Conservation (phyloP, 1,284 basidiomycete species). For the Pseudozyma sp. region DNA sequence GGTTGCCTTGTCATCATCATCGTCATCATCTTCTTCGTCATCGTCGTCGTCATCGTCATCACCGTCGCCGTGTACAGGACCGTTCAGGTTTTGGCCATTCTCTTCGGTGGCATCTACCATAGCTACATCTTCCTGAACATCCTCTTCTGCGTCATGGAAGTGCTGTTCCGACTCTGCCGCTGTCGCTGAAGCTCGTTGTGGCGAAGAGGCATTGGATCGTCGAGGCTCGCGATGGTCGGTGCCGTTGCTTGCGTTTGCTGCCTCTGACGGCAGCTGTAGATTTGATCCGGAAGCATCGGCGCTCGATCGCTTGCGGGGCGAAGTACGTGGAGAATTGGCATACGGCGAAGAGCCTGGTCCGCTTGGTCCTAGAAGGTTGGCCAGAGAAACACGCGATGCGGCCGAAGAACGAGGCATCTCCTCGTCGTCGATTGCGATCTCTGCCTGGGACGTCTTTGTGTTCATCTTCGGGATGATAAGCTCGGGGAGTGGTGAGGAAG, state of each 20-base stretch:
- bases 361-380: slow-evolving; percentile 43
- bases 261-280: slow-evolving; percentile 20
- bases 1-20: slow-evolving; percentile 47
- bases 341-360: slow-evolving; percentile 45
- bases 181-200: slow-evolving; percentile 3
- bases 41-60: slow-evolving; percentile 41
- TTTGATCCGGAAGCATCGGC: slow-evolving; percentile 16
- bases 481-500: slow-evolving; percentile 35
- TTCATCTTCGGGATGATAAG: slow-evolving; percentile 25
- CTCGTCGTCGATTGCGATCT: slow-evolving; percentile 21
- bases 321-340: slow-evolving; percentile 32
- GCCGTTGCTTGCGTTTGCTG: slow-evolving; percentile 1
- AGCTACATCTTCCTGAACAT: slow-evolving; percentile 16
- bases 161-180: slow-evolving; percentile 12
- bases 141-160: slow-evolving; percentile 31
- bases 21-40: slow-evolving; percentile 50
- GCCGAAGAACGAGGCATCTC: slow-evolving; percentile 41
- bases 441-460: slow-evolving; percentile 11
- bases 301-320: slow-evolving; percentile 45
- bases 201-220: slow-evolving; percentile 18
- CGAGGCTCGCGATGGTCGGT: slow-evolving; percentile 13
- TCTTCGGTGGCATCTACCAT: slow-evolving; percentile 28
- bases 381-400: slow-evolving; percentile 43
- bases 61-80: slow-evolving; percentile 16
- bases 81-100: slow-evolving; percentile 1